phyloP scores from a whole-genome alignment of 192 early-diverging fungal genomes.

The Rhizophagus clarus region DNA sequence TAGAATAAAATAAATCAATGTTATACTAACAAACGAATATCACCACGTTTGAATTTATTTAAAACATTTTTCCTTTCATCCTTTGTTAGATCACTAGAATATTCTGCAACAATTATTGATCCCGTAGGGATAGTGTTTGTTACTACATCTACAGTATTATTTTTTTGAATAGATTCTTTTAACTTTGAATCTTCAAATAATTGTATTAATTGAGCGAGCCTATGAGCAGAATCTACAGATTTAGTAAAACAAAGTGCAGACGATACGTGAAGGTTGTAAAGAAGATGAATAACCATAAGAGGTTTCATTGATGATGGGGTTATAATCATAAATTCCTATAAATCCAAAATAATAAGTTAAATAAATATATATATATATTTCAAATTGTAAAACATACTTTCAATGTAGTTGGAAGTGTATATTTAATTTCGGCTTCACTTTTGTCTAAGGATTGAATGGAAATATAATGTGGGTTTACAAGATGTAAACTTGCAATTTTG shows the following conservation, averaged over 20 bases:
- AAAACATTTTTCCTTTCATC: slow-evolving; percentile 63
- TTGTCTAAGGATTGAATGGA: slow-evolving; percentile 58
- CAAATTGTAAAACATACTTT: slow-evolving; percentile 39
- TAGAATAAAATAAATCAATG: background rate
- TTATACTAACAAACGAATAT: slow-evolving; percentile 58
- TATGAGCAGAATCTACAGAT: slow-evolving; percentile 87
- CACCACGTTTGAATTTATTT: slow-evolving; percentile 66
- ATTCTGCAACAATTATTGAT: slow-evolving; percentile 60
- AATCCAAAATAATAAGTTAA: slow-evolving; percentile 33
- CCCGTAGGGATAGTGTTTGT: no score
- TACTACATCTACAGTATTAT: background rate
- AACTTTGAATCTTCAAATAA: slow-evolving; percentile 49
- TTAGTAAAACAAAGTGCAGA: slow-evolving; percentile 85
- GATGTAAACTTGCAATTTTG: slow-evolving; percentile 83
- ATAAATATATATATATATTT: background rate
- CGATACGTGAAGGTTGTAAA: slow-evolving; percentile 62
- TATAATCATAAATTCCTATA: slow-evolving; percentile 72
- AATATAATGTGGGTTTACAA: slow-evolving; percentile 84
- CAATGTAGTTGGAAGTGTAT: slow-evolving; percentile 56
- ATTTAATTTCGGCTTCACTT: slow-evolving; percentile 48
- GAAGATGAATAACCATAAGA: slow-evolving; percentile 78
- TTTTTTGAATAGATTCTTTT: background rate
- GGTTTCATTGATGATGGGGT: slow-evolving; percentile 75
- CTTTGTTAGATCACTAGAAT: slow-evolving; percentile 71
- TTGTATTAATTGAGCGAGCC: slow-evolving; percentile 72